These are phyloP conservation scores for Colletotrichum eremochloae DNA, from an alignment of 2,329 filamentous ascomycete species.

Conservation along the genomic window DNA sequence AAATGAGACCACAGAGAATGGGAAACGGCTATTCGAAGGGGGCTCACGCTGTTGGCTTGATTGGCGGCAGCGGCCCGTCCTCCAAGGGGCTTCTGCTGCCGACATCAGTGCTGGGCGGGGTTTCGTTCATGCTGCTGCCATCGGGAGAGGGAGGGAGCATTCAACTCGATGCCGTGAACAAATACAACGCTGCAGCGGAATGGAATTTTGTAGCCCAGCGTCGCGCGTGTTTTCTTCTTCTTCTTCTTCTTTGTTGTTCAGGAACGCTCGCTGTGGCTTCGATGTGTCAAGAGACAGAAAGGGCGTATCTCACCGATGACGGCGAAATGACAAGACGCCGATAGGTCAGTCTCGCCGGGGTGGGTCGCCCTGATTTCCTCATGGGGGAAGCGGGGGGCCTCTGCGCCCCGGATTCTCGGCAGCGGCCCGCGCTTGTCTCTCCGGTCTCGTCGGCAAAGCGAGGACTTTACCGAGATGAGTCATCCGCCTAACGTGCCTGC, in stretches of 20 bases:
- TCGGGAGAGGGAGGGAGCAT: constrained; percentile 16
- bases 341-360: constrained; percentile 21
- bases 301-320: constrained; percentile 28
- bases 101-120: constrained; percentile 29
- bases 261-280: neutral
- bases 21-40: neutral
- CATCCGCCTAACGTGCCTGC: constrained; percentile 2
- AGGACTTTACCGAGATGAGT: constrained; percentile 39
- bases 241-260: neutral
- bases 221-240: neutral
- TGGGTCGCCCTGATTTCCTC: constrained; percentile 14
- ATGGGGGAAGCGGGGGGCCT: constrained; percentile 12
- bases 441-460: constrained; percentile 40
- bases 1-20: too few relatives aligned
- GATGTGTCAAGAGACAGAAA: constrained; percentile 29
- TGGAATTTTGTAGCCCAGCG: neutral
- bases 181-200: neutral
- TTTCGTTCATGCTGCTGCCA: constrained; percentile 35
- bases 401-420: constrained; percentile 30
- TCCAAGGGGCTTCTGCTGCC: constrained; percentile 31
- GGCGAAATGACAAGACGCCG: constrained; percentile 41
- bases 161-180: constrained; percentile 15
- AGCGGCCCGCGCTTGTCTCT: constrained; percentile 32
- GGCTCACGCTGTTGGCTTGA: constrained; percentile 42
- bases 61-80: constrained; percentile 39